Evolutionary conservation across 345 rosid genomes (phyloP), one percentile per base, ranked within the genome.

Genomic region (Eutrema japonicum): DNA sequence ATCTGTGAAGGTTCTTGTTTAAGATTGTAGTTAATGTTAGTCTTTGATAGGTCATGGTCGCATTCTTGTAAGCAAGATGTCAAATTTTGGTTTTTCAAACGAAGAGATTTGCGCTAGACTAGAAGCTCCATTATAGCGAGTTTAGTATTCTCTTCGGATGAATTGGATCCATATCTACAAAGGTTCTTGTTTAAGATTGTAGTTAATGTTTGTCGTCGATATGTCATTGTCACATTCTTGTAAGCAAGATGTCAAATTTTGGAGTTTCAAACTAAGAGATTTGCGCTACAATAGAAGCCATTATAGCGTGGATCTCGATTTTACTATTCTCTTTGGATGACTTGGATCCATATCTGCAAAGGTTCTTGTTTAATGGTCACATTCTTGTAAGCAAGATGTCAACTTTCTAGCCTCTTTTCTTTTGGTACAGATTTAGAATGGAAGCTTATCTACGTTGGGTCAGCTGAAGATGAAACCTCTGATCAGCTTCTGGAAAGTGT

Each of bases 391-490:
- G 64, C 3, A 26, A 38, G 42, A 10, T 43, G 27, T 41, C 7
- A 22, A 10, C 14, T 51, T 22, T 50, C 5, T 36, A 3, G 27
- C 29, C 49, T 29, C 43, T 50, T 77, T 52, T 11, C 41, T 37
- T 53, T 10, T 64, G 11, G 26, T 74, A 79, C 84, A 91, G 97
- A 93, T 87, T 68, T 93, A 74, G 98, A 93, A 62, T 93, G 98
- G 97, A 93, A 93, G 77, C 96, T 93, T 36, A 88, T 85, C 49
- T 93, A 93, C n/a, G 97, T 93, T 7, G 98, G 98, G 6, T 93
- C 98, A 56, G 98, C 98, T 10, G 98, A 91, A 80, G 98, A 93
- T 11, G 98, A 93, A 71, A 89, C 94, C 0, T 93, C 81, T 57
- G 98, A 93, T 80, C 98, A 91, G 71, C 73, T 82, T 29, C 56